Evolutionary conservation across 495 filamentous ascomycete genomes (phyloP).

Genomic region (Talaromyces wortmannii): DNA sequence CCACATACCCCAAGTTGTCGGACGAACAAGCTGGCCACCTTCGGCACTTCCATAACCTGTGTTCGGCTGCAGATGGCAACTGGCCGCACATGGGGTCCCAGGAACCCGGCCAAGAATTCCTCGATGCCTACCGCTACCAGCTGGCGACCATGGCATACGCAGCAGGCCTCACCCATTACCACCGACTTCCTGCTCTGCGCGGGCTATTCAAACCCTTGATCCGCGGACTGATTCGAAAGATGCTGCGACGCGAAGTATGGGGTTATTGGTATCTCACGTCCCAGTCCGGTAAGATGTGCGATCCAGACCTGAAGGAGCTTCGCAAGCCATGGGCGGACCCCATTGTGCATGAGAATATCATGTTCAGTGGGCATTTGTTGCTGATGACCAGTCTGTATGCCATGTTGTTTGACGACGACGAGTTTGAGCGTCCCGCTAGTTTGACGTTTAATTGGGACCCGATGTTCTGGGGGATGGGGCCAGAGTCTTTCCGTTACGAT

Average conservation of each 20-base stretch:
- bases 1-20: constrained; percentile 34
- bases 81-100: constrained; percentile 28
- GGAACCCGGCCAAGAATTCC: constrained; percentile 25
- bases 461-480: constrained; percentile 26
- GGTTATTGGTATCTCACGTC: constrained; percentile 28
- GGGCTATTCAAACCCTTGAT: constrained; percentile 15
- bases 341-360: constrained; percentile 24
- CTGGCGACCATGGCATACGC: constrained; percentile 29
- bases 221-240: constrained; percentile 20
- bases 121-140: constrained; percentile 29
- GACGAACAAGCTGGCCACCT: constrained; percentile 25
- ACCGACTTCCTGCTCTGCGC: constrained; percentile 21
- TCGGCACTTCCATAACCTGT: constrained; percentile 31
- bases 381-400: constrained; percentile 27
- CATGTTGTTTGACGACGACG: constrained; percentile 31
- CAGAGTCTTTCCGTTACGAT: constrained; percentile 20
- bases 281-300: constrained; percentile 14
- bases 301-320: constrained; percentile 25
- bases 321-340: constrained; percentile 31
- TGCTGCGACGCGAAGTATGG: constrained; percentile 28
- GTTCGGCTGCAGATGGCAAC: constrained; percentile 18
- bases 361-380: constrained; percentile 27
- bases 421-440: constrained; percentile 16
- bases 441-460: constrained; percentile 25
- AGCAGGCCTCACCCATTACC: constrained; percentile 19